phyloP scores from a whole-genome alignment of 2,329 filamentous ascomycete species.

The Lecanicillium sp. region DNA sequence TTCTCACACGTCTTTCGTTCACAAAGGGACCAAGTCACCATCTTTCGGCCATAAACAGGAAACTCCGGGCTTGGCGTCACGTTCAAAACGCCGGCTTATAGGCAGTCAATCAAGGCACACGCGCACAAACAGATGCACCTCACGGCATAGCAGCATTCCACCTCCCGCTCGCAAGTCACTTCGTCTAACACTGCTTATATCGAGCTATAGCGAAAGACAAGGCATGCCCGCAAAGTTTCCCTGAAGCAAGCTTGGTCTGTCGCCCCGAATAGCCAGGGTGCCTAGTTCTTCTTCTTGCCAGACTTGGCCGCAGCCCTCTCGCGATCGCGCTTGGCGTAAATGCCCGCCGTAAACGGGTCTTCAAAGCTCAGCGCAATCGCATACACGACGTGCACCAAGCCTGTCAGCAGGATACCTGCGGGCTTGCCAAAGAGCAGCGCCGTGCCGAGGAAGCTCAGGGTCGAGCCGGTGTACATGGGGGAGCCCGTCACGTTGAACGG shows the following conservation, averaged over 20 bases:
- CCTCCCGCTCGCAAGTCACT: background rate
- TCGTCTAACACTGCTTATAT: too few species aligned
- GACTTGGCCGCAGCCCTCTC: conserved; percentile 40
- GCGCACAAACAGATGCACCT: conserved; percentile 3
- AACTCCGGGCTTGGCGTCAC: too few species aligned
- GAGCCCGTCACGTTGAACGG: conserved; percentile 87
- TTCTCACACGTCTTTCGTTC: too few species aligned
- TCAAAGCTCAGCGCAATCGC: conserved; percentile 75
- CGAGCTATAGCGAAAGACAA: too few species aligned
- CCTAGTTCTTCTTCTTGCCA: conserved; percentile 46
- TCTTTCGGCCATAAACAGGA: too few species aligned
- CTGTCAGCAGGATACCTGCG: conserved; percentile 71
- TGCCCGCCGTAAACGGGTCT: conserved; percentile 88
- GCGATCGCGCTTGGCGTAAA: conserved; percentile 79
- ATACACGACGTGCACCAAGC: conserved; percentile 70
- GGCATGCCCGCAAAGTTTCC: background rate
- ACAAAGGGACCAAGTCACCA: too few species aligned
- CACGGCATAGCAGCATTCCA: background rate
- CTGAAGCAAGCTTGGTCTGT: background rate
- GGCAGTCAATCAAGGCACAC: too few species aligned
- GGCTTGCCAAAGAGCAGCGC: conserved; percentile 81
- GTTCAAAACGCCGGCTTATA: too few species aligned
- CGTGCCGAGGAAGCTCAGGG: conserved; percentile 83
- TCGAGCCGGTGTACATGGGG: conserved; percentile 95
- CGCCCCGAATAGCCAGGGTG: background rate